Evolutionary conservation across 306 rosid species (phyloP).

Genomic region (Ziziphus jujuba): DNA sequence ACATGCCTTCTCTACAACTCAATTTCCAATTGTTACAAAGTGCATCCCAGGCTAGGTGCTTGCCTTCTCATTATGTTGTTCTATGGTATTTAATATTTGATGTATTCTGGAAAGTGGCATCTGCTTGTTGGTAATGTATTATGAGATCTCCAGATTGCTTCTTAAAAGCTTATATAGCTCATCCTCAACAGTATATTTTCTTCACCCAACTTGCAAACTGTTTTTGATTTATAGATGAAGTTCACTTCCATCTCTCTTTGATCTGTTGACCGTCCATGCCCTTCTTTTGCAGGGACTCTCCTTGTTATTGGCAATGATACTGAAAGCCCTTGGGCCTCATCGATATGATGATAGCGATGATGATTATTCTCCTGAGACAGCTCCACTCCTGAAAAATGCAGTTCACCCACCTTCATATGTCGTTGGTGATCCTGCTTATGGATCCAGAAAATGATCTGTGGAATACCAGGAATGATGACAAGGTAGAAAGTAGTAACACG

Average conservation of each 20-base stretch:
- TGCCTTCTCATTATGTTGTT: too few relatives aligned
- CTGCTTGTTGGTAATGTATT: too few relatives aligned
- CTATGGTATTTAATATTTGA: too few relatives aligned
- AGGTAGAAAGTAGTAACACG: constrained; percentile 38
- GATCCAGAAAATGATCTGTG: constrained; percentile 43
- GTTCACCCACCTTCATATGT: constrained; percentile 52
- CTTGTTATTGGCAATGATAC: constrained; percentile 68
- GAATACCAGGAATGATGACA: constrained; percentile 41
- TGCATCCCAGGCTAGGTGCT: too few relatives aligned
- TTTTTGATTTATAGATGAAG: not conserved
- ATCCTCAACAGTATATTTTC: not conserved
- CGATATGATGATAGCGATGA: constrained; percentile 73
- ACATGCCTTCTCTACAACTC: too few relatives aligned
- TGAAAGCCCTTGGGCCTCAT: constrained; percentile 77
- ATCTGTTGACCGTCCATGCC: not conserved
- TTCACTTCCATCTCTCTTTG: not conserved
- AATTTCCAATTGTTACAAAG: too few relatives aligned
- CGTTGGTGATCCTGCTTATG: constrained; percentile 57
- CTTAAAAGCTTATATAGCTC: too few relatives aligned
- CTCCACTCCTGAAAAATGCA: constrained; percentile 65
- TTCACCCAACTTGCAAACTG: not conserved
- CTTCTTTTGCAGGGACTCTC: constrained; percentile 55
- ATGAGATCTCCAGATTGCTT: too few relatives aligned
- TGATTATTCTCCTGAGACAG: constrained; percentile 58
- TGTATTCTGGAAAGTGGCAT: too few relatives aligned